Evolutionary conservation across 2,329 filamentous ascomycete genomes (phyloP).

Genomic region (Monosporascus ibericus): DNA sequence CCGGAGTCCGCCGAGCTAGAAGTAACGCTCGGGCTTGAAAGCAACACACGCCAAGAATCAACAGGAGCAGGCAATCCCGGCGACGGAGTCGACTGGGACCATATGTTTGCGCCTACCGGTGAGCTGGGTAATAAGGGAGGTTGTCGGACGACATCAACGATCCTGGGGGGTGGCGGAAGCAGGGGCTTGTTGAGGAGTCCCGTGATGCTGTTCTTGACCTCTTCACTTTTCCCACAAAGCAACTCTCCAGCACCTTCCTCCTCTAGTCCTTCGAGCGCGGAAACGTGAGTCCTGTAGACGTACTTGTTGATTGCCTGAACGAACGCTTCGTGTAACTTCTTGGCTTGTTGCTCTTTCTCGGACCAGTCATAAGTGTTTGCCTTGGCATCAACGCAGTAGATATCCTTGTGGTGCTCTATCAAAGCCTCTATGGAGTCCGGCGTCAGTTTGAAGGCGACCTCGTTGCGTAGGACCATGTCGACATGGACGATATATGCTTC

Average conservation of each 20-base stretch:
- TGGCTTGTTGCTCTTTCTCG: constrained; percentile 92
- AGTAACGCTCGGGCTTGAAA: constrained; percentile 78
- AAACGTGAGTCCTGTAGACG: constrained; percentile 83
- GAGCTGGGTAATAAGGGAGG: constrained; percentile 82
- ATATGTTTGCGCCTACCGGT: constrained; percentile 67
- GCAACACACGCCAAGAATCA: constrained; percentile 85
- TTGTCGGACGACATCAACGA: constrained; percentile 84
- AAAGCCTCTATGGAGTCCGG: constrained; percentile 88
- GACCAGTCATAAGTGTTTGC: constrained; percentile 91
- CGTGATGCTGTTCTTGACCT: constrained; percentile 84
- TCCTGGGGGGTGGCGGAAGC: constrained; percentile 76
- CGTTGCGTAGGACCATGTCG: constrained; percentile 96
- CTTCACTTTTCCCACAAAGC: constrained; percentile 82
- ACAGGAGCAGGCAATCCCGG: constrained; percentile 63
- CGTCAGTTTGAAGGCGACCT: constrained; percentile 97
- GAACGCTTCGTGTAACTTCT: constrained; percentile 96
- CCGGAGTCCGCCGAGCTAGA: constrained; percentile 61
- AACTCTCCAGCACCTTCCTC: constrained; percentile 94
- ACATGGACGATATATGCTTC: constrained; percentile 98
- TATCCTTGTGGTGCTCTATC: constrained; percentile 92
- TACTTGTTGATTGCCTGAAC: constrained; percentile 96
- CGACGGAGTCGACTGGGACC: constrained; percentile 66
- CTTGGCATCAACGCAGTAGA: constrained; percentile 86
- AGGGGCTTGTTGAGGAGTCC: constrained; percentile 79
- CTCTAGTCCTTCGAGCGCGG: constrained; percentile 89